These are phyloP conservation scores for Dalbergia cultrata DNA, from an alignment of 306 rosid species.

Conservation along the genomic window DNA sequence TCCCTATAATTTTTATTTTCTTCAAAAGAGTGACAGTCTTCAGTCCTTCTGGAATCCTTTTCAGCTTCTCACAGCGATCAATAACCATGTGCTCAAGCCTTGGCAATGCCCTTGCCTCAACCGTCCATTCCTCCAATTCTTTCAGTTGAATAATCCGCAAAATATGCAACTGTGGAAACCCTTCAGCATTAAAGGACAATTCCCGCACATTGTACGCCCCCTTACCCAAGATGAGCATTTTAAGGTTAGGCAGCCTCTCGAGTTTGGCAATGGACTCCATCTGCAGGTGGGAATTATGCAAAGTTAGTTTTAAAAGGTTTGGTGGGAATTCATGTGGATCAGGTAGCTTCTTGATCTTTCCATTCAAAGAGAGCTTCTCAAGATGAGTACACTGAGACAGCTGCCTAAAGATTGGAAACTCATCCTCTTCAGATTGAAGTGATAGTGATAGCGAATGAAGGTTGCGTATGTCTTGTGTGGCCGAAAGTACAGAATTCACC, in stretches of 20 bases:
- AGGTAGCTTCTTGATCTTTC: slow-evolving; percentile 56
- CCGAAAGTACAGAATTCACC: slow-evolving; percentile 49
- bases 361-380: slow-evolving; percentile 55
- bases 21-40: slow-evolving; percentile 49
- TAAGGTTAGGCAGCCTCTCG: slow-evolving; percentile 56
- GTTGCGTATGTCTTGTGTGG: slow-evolving; percentile 41
- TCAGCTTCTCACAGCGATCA: slow-evolving; percentile 59
- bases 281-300: slow-evolving; percentile 53
- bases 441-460: slow-evolving; percentile 55
- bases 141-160: slow-evolving; percentile 52
- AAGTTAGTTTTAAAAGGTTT: slow-evolving; percentile 52
- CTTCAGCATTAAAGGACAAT: slow-evolving; percentile 52
- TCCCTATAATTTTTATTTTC: slow-evolving; percentile 54
- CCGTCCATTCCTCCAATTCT: slow-evolving; percentile 63
- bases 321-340: slow-evolving; percentile 62
- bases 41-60: slow-evolving; percentile 58
- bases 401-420: slow-evolving; percentile 59
- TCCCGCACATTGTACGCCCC: slow-evolving; percentile 52
- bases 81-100: slow-evolving; percentile 53
- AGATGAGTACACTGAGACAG: slow-evolving; percentile 54
- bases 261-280: slow-evolving; percentile 61
- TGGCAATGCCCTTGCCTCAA: slow-evolving; percentile 46
- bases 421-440: slow-evolving; percentile 56
- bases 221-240: slow-evolving; percentile 53
- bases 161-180: slow-evolving; percentile 51